Conservation (phyloP, 2,329 filamentous ascomycete species). For the Thelonectria rubi region DNA sequence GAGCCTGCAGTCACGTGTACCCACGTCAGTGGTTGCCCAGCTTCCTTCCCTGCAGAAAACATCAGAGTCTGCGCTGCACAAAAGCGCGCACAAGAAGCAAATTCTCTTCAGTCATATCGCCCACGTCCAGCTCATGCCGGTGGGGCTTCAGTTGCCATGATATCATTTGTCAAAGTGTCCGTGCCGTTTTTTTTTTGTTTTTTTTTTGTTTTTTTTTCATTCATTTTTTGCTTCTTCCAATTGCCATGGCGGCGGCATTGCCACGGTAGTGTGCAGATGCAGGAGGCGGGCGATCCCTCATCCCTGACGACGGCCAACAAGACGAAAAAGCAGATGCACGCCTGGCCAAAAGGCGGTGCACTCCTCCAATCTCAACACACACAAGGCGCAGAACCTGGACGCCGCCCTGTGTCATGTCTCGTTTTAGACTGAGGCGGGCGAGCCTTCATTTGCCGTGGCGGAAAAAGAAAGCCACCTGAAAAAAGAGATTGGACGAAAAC, state of each 20-base stretch:
- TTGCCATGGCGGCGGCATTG: neutral
- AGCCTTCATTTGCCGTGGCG: neutral
- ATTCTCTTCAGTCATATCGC: no score
- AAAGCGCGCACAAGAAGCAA: no score
- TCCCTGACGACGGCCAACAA: neutral
- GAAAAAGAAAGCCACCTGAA: neutral
- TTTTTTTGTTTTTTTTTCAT: neutral
- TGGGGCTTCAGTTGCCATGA: conserved; percentile 9
- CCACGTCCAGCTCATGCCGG: neutral
- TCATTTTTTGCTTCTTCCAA: neutral
- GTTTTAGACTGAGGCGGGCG: neutral
- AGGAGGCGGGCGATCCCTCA: neutral
- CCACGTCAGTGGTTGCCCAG: conserved; percentile 3
- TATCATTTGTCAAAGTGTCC: conserved; percentile 13
- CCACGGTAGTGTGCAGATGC: neutral
- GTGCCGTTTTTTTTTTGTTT: neutral
- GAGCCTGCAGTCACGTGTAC: conserved; percentile 1
- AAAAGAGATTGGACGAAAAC: neutral
- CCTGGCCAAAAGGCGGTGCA: neutral
- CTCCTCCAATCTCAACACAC: neutral
- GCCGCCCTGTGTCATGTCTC: conserved; percentile 9
- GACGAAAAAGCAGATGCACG: neutral
- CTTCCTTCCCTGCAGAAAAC: neutral
- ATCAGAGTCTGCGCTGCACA: no score
- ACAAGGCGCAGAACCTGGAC: conserved; percentile 10